Base-by-base conservation (phyloP, 108 stramenopile species). In the Cyclotella baltica region DNA sequence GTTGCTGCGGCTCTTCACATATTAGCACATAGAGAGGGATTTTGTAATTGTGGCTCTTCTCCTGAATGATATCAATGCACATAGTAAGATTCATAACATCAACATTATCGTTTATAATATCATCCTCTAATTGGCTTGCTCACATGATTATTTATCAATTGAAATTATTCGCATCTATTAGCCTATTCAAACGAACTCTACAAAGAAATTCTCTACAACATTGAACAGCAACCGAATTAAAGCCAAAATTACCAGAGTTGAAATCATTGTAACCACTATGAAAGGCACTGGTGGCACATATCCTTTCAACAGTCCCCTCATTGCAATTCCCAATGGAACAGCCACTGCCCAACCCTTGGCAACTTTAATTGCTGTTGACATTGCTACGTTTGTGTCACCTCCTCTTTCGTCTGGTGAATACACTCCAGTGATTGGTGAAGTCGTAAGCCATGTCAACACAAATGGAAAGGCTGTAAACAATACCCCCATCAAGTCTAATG, bases 271-370 rank as follows among this genome's bases (percentile, higher is more conserved):
- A 37, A 91, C 90, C 51, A 91, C 62, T 4, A 88, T 80, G 71
- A 91, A 89, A 1, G 88, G 78, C 20, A 79, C 35, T 28, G 90
- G 90, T 11, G 90, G 88, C 4, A 86, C 83, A 56, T 91, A 91
- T 43, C 90, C 90, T 75, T 89, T 89, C 50, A 86, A 75, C 11
- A 86, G 33, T 4, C 87, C 90, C 51, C 90, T 57, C 34, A 89
- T 57, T 1, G 62, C 83, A 75, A 85, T 82, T 19, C 88, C 90
- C 37, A 89, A 43, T 25, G 90, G 90, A 67, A 89, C 48, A 18
- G 90, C 87, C 9, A 91, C 58, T 52, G 73, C 78, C 88, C 88
- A 91, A 28, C 85, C 90, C 55, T 85, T 84, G 18, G 70, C 87
- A 3, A 85, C 74, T 22, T 76, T 78, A 25, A 69, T 31, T 33